Base-by-base conservation (phyloP, 352 stramenopile species). In the Globisporangium cederbergense region DNA sequence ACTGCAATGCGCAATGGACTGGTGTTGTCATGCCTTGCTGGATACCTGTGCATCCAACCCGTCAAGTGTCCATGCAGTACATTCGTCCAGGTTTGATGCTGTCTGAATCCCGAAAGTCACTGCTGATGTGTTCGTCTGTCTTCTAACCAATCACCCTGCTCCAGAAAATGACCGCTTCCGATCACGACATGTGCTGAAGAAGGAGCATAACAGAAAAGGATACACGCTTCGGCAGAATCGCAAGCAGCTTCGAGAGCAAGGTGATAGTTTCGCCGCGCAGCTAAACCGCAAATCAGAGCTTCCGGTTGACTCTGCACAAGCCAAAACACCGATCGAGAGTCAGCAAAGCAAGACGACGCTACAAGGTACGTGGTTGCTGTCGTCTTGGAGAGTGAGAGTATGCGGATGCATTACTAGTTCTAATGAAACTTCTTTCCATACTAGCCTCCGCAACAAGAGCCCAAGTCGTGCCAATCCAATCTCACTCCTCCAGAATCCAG, bases 161-260 rank as follows among this genome's bases (percentile, higher is more conserved):
- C 43, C 49, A 67, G 58, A 49, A 18, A 25, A 62, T 14, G 32
- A 54, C 18, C 36, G 32, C 20, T 32, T 50, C 25, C 64, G 11
- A 20, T 20, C 58, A 28, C 18, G 16, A 25, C 6, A 34, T 14
- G 14, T 43, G 16, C 11, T 54, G 16, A 67, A 59, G 45, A 92
- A 92, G 63, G 83, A 90, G 61, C 83, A 92, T 65, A 92, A 92
- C 53, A 76, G 83, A 14, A 88, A 86, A 36, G 83, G 83, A 2
- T 92, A 92, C 65, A 69, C 73, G 0, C 72, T 92, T 47, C 83
- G 83, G 8, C 81, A 89, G 49, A 74, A 69, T 1, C 76, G 83
- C 43, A 89, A 75, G 42, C 57, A 82, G 65, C 72, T 76, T 57
- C 69, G 73, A 63, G 72, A 81, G 13, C 53, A 49, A 64, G 47